These are phyloP conservation scores for Ganoderma boninense DNA, from an alignment of 1,284 basidiomycete genomes.

Conservation along the genomic window DNA sequence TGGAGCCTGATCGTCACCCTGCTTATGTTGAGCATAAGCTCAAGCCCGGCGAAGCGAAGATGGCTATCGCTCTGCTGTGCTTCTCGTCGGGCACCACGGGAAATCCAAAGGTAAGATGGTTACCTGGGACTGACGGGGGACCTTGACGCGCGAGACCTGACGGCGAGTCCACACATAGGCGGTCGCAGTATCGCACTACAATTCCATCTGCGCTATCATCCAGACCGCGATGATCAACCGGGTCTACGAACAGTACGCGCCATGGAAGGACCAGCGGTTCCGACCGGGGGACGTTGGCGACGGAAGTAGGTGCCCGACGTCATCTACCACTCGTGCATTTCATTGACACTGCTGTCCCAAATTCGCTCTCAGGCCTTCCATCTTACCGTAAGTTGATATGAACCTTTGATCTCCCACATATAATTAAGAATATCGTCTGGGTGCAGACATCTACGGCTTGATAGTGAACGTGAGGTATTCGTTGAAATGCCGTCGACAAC, in stretches of 20 bases:
- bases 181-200: conserved; percentile 74
- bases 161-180: conserved; percentile 49
- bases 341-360: neutral
- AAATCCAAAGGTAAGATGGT: conserved; percentile 66
- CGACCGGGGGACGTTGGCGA: conserved; percentile 64
- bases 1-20: neutral
- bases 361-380: conserved; percentile 34
- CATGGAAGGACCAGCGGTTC: conserved; percentile 46
- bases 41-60: conserved; percentile 63
- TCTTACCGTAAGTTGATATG: conserved; percentile 37
- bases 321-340: too few species aligned
- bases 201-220: conserved; percentile 70
- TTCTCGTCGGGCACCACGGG: conserved; percentile 89
- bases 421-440: neutral
- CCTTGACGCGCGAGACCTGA: too few species aligned
- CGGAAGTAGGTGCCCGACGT: conserved; percentile 48
- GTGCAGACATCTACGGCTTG: conserved; percentile 53
- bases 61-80: conserved; percentile 71
- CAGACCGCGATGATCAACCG: conserved; percentile 61
- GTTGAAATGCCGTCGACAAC: neutral
- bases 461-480: conserved; percentile 11
- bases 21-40: conserved; percentile 49
- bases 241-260: conserved; percentile 49
- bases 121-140: neutral
- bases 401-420: neutral